A percentile compares a stretch with the other conserved stretches of the same genome.
Conservation (phyloP, 2,329 filamentous ascomycete species). For the Aspergillus terreus region DNA sequence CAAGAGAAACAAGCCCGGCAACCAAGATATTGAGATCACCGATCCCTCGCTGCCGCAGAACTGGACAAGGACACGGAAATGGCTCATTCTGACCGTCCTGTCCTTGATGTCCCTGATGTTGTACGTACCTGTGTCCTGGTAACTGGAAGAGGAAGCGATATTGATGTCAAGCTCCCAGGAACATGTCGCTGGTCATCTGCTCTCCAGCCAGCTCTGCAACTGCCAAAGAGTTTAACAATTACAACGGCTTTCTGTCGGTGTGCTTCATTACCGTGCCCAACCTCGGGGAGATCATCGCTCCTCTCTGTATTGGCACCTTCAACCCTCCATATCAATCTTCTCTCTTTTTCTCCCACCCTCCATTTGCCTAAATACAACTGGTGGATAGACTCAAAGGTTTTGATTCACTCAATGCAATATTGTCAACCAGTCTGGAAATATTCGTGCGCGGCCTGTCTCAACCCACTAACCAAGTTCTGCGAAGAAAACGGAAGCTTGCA, state of each 20-base stretch:
- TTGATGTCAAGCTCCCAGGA: neutral
- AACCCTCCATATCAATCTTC: too few relatives aligned
- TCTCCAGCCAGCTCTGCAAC: conserved; percentile 2
- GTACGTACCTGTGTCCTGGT: neutral
- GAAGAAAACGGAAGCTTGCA: too few relatives aligned
- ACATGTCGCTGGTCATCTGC: conserved; percentile 6
- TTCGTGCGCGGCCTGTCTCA: too few relatives aligned
- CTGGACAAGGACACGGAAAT: conserved; percentile 4
- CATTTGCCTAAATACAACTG: too few relatives aligned
- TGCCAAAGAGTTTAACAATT: neutral
- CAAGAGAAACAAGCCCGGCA: neutral
- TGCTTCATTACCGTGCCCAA: conserved; percentile 5
- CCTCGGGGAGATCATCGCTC: conserved; percentile 3
- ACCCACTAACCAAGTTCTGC: too few relatives aligned
- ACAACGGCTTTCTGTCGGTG: neutral
- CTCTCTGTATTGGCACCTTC: neutral
- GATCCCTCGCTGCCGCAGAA: conserved; percentile 3
- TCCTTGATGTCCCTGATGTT: conserved; percentile 5
- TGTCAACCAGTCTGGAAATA: too few relatives aligned
- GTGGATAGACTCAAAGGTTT: too few relatives aligned
- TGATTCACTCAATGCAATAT: too few relatives aligned
- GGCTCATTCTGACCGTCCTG: conserved; percentile 2
- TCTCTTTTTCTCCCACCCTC: too few relatives aligned
- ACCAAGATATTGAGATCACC: neutral
- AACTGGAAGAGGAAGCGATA: neutral